Evolutionary conservation across 306 rosid species (phyloP).

Genomic region (Boehmeria nivea): DNA sequence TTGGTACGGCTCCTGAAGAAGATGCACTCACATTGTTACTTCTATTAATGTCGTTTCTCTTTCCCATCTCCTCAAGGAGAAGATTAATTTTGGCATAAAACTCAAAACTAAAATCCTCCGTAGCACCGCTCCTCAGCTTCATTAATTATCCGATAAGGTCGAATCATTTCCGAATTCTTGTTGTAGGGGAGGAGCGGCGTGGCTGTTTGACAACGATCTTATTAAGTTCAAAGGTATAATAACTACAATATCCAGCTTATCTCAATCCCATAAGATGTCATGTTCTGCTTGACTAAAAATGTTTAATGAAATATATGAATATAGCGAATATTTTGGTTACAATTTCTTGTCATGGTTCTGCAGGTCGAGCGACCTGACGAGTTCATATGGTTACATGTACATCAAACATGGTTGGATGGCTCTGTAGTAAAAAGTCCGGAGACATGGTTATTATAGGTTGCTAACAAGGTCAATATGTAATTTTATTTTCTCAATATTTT

Average conservation of each 20-base stretch:
- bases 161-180: not conserved
- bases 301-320: not conserved
- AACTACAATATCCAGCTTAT: not conserved
- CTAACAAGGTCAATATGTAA: constrained; percentile 9
- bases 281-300: not conserved
- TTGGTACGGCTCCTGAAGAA: not conserved
- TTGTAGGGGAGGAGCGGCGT: constrained; percentile 34
- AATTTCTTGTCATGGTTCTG: constrained; percentile 15
- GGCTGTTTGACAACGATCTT: constrained; percentile 60
- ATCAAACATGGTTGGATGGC: constrained; percentile 68
- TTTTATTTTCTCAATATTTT: too few species aligned
- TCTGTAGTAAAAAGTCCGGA: constrained; percentile 26
- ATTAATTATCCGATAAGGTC: not conserved
- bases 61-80: too few species aligned
- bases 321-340: constrained; percentile 8
- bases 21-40: too few species aligned
- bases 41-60: too few species aligned
- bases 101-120: too few species aligned
- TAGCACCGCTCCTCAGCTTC: too few species aligned
- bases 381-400: constrained; percentile 57
- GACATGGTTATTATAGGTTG: constrained; percentile 41
- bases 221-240: constrained; percentile 54
- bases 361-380: constrained; percentile 42
- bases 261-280: constrained; percentile 1
- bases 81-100: too few species aligned